A percentile compares a stretch with the other conserved stretches of the same genome.
Conservation (phyloP, 495 filamentous ascomycete genomes). For the Neurospora sp. region DNA sequence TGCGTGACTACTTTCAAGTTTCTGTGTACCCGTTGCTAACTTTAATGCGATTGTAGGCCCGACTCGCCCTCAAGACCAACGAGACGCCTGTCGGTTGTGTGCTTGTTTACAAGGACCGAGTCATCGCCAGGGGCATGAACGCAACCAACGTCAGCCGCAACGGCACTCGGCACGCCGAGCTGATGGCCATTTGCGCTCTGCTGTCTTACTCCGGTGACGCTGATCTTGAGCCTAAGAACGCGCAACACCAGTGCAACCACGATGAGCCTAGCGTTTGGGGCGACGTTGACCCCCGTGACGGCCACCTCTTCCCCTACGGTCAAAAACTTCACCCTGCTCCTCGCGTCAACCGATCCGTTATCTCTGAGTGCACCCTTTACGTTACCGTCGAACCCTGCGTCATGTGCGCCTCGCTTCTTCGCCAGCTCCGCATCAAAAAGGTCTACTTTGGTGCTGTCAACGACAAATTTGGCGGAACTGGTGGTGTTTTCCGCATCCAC, state of each 20-base stretch:
- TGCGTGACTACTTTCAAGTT: neutral
- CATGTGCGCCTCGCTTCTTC: constrained; percentile 92
- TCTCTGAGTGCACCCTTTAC: constrained; percentile 71
- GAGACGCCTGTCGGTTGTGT: constrained; percentile 97
- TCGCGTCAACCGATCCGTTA: constrained; percentile 39
- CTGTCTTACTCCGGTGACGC: constrained; percentile 20
- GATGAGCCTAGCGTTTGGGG: constrained; percentile 21
- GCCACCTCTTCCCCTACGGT: constrained; percentile 40
- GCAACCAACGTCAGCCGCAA: constrained; percentile 81
- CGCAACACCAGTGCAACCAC: neutral
- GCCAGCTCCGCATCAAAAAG: constrained; percentile 67
- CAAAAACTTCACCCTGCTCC: constrained; percentile 39
- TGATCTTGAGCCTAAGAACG: constrained; percentile 9
- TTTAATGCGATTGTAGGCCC: constrained; percentile 43
- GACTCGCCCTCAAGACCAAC: constrained; percentile 65
- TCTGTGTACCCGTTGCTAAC: neutral
- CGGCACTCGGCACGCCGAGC: constrained; percentile 91
- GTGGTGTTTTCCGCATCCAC: constrained; percentile 81
- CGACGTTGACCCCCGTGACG: constrained; percentile 33
- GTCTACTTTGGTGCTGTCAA: constrained; percentile 95
- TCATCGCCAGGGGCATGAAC: constrained; percentile 88
- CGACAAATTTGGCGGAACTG: constrained; percentile 91
- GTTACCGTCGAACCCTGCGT: constrained; percentile 97
- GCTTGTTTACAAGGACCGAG: constrained; percentile 59
- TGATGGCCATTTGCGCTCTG: constrained; percentile 65